A percentile compares a stretch with the other conserved stretches of the same genome.
Conservation (phyloP, 1,284 basidiomycete genomes). For the Sporisorium sorghi region DNA sequence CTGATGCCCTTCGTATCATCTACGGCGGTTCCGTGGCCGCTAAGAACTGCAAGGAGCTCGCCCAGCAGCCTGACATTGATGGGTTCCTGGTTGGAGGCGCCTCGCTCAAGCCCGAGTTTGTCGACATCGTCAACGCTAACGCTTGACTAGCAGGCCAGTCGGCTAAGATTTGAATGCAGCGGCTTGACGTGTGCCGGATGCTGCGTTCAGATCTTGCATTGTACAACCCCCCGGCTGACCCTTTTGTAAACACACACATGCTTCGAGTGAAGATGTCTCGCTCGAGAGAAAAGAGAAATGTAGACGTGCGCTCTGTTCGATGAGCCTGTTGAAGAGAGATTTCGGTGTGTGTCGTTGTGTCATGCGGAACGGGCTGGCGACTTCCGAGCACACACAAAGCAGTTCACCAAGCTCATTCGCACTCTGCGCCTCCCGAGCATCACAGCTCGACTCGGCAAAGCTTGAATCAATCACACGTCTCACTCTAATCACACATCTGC, state of each 20-base stretch:
- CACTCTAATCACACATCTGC: too few species aligned
- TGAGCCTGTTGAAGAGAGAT: too few species aligned
- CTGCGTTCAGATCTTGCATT: not conserved
- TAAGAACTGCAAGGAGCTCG: conserved; percentile 81
- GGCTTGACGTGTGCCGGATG: too few species aligned
- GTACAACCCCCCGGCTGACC: not conserved
- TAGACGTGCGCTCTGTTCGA: not conserved
- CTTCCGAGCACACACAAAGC: too few species aligned
- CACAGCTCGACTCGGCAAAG: too few species aligned
- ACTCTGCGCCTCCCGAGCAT: too few species aligned
- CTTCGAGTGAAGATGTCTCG: not conserved
- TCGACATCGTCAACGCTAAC: conserved; percentile 83
- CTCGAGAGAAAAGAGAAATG: too few species aligned
- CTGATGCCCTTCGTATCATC: conserved; percentile 85
- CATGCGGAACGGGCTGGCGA: too few species aligned
- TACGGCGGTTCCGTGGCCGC: conserved; percentile 95
- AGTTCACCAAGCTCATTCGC: too few species aligned
- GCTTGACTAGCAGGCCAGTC: conserved; percentile 41
- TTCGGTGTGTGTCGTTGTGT: too few species aligned
- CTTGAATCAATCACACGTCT: too few species aligned
- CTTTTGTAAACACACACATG: not conserved
- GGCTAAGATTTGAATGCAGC: conserved; percentile 30
- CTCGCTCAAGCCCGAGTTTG: conserved; percentile 89
- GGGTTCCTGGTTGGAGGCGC: conserved; percentile 99
- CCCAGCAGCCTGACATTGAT: conserved; percentile 83